These are phyloP conservation scores for Apiospora rasikravindrae DNA, from an alignment of 2,329 filamentous ascomycete genomes.

Conservation along the genomic window DNA sequence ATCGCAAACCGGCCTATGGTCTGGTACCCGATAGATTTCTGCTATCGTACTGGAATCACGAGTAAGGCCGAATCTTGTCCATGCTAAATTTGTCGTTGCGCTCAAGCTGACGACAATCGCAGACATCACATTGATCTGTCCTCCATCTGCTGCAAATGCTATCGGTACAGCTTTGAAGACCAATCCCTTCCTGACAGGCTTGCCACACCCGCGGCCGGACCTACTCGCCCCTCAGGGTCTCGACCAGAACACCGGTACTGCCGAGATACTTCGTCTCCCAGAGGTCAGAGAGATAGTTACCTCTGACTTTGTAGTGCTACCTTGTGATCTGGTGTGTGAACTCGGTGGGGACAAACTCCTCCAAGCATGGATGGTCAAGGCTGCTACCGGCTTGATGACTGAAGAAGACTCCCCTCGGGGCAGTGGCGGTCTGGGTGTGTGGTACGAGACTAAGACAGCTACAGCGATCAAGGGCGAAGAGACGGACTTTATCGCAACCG, in stretches of 20 bases:
- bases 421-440: conserved; percentile 85
- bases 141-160: conserved; percentile 67
- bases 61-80: conserved; percentile 52
- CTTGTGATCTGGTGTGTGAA: conserved; percentile 93
- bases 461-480: conserved; percentile 86
- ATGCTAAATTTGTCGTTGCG: not conserved
- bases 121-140: conserved; percentile 70
- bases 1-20: conserved; percentile 89
- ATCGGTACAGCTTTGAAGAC: conserved; percentile 75
- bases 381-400: conserved; percentile 69
- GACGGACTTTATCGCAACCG: conserved; percentile 87
- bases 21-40: conserved; percentile 88
- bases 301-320: conserved; percentile 86
- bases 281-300: conserved; percentile 81
- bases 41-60: conserved; percentile 79
- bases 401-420: conserved; percentile 47
- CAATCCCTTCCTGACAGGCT: conserved; percentile 75
- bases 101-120: not conserved
- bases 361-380: conserved; percentile 90
- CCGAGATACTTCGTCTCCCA: conserved; percentile 82
- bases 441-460: conserved; percentile 83
- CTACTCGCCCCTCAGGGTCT: conserved; percentile 78
- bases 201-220: conserved; percentile 75
- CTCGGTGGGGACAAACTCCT: conserved; percentile 81
- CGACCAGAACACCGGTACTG: conserved; percentile 85